A percentile compares a stretch with the other conserved stretches of the same genome.
phyloP scores from a whole-genome alignment of 768 basidiomycete genomes.

The Suillus plorans region DNA sequence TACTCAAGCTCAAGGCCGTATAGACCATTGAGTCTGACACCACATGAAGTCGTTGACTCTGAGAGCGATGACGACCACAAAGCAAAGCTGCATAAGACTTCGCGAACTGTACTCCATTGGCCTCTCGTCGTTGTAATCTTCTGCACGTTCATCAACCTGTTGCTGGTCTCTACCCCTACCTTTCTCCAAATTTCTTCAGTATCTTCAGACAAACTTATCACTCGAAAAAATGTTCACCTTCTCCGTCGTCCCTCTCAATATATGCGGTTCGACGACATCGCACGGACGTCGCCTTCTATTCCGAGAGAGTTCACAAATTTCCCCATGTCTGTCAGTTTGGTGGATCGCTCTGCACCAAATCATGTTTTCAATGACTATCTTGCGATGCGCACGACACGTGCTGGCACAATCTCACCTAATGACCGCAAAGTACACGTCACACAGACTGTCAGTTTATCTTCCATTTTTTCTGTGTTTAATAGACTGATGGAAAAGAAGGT shows the following conservation, averaged over 20 bases:
- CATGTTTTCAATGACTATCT: conserved; percentile 2
- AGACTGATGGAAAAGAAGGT: not conserved
- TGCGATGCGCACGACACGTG: not conserved
- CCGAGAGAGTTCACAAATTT: not conserved
- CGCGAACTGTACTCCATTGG: not conserved
- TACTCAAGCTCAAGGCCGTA: not conserved
- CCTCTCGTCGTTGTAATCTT: not conserved
- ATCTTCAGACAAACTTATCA: not conserved
- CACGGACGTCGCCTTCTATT: not conserved
- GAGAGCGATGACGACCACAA: not conserved
- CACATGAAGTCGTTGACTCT: not conserved
- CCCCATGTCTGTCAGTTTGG: not conserved
- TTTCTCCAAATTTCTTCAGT: not conserved
- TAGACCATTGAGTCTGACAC: not conserved
- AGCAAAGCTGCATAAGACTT: not conserved
- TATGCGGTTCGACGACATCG: not conserved
- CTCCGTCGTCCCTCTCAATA: conserved; percentile 1
- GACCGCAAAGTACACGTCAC: not conserved
- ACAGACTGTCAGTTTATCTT: not conserved
- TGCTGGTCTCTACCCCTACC: not conserved
- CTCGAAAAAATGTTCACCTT: not conserved
- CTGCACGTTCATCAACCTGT: not conserved
- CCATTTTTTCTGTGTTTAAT: not conserved
- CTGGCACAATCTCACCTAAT: not conserved
- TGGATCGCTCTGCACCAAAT: not conserved